Evolutionary conservation across 192 early-diverging fungal genomes (phyloP), one percentile per base, ranked within the genome.

Genomic region (Entrophospora sp.): DNA sequence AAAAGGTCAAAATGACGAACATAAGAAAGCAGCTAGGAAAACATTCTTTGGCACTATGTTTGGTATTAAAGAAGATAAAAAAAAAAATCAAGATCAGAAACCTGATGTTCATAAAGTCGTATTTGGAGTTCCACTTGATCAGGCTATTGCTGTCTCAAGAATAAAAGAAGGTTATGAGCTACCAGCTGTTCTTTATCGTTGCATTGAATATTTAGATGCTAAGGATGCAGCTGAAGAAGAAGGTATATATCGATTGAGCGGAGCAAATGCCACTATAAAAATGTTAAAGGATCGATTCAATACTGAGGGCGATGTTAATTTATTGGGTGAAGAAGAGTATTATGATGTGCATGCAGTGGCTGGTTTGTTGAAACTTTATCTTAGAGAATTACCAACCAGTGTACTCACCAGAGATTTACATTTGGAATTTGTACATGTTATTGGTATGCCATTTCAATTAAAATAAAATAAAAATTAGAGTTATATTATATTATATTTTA

Each of bases 301-400:
- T 67, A 40, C 66, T 69, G 90, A 91, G 34, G 87, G 88, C 4
- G 91, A 93, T 74, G 81, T 90, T 25, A 77, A 88, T 48, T 70
- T 93, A 31, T 65, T 91, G 25, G 71, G 49, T 4, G 70, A 75
- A 20, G 77, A 77, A n/a, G 77, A 79, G 61, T 83, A 81, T 52
- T 91, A 93, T 31, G 96, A 98, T 64, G 86, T 94, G n/a, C 96
- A 98, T 69, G 93, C 88, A 0, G 86, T 98, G 25, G 87, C 93
- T 34, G 93, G 94, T 16, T 65, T 97, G 46, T 79, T 98, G 38
- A 98, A 98, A 72, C 78, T 92, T 37, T 98, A 89, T 69, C 71
- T 98, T 35, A 81, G 96, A 28, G 95, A 95, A 72, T 77, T 98
- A 45, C 87, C 92, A 0, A 81, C 81, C 4, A 94, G 89, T 43